phyloP scores from a whole-genome alignment of 2,329 filamentous ascomycete species.

The Penicillium sp. region DNA sequence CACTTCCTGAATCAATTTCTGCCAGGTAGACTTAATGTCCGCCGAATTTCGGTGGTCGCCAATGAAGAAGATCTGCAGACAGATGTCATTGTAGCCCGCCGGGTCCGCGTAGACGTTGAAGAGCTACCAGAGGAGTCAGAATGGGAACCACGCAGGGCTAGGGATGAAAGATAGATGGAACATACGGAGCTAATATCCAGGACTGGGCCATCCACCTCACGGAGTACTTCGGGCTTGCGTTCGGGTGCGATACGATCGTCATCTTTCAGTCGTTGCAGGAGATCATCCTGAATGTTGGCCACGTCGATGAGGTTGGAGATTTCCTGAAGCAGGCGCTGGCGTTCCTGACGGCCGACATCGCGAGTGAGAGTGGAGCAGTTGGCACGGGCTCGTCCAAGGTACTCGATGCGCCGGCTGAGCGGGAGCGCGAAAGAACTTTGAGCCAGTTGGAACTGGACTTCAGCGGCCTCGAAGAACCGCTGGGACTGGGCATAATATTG shows the following conservation, averaged over 20 bases:
- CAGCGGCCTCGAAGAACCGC: slow-evolving; percentile 81
- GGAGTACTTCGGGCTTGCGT: slow-evolving; percentile 64
- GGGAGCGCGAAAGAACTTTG: slow-evolving; percentile 76
- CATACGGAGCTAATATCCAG: slow-evolving; percentile 74
- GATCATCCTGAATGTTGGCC: slow-evolving; percentile 91
- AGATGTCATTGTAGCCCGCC: slow-evolving; percentile 91
- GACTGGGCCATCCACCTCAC: slow-evolving; percentile 75
- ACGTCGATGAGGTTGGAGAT: slow-evolving; percentile 87
- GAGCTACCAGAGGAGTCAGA: slow-evolving; percentile 57
- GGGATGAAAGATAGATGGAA: slow-evolving; percentile 18
- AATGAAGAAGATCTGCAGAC: slow-evolving; percentile 85
- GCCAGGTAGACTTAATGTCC: slow-evolving; percentile 83
- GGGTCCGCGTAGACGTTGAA: slow-evolving; percentile 91
- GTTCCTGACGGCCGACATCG: slow-evolving; percentile 74
- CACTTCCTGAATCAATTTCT: slow-evolving; percentile 72
- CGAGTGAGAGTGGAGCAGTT: slow-evolving; percentile 84
- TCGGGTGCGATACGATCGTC: slow-evolving; percentile 70
- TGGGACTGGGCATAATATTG: slow-evolving; percentile 85
- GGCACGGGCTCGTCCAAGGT: slow-evolving; percentile 86
- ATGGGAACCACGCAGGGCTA: slow-evolving; percentile 8
- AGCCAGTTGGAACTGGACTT: slow-evolving; percentile 81
- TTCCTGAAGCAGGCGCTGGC: slow-evolving; percentile 82
- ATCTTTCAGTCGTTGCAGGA: slow-evolving; percentile 73
- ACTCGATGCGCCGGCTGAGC: slow-evolving; percentile 84
- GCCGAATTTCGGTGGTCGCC: slow-evolving; percentile 88